A percentile compares a stretch with the other conserved stretches of the same genome.
Conservation (phyloP, 352 stramenopile genomes). For the Globisporangium alternatum region DNA sequence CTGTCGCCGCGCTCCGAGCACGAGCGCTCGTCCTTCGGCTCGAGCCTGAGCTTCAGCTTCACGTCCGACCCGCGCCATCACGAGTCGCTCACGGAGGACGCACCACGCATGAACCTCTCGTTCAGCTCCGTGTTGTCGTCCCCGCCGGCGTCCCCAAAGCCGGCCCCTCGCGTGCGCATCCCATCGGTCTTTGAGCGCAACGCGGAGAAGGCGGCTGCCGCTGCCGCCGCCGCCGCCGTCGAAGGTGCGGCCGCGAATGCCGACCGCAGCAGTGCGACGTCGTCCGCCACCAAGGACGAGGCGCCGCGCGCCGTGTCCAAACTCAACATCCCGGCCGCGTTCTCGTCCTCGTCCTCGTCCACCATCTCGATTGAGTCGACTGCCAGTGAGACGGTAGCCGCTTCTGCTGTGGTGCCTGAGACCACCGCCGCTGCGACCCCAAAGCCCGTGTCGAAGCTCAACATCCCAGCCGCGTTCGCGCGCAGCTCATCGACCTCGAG, state of each 20-base stretch:
- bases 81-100: constrained; percentile 17
- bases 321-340: constrained; percentile 22
- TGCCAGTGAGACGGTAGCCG: not conserved
- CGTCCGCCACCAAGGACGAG: constrained; percentile 30
- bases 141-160: constrained; percentile 17
- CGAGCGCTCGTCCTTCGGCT: constrained; percentile 9
- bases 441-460: constrained; percentile 66
- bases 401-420: not conserved
- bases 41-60: constrained; percentile 23
- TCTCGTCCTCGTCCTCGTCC: constrained; percentile 7
- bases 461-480: constrained; percentile 47
- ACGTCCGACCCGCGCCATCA: constrained; percentile 19
- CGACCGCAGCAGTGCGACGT: constrained; percentile 25
- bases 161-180: constrained; percentile 42
- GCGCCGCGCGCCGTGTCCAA: constrained; percentile 14
- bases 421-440: constrained; percentile 12
- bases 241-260: not conserved
- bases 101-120: constrained; percentile 3
- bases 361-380: not conserved
- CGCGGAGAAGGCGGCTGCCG: constrained; percentile 12
- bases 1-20: constrained; percentile 18
- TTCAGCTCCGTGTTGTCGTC: constrained; percentile 19
- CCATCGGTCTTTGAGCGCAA: constrained; percentile 53
- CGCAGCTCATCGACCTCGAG: constrained; percentile 35
- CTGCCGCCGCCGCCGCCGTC: not conserved